These are phyloP conservation scores for Trichophyton simii DNA, from an alignment of 2,329 filamentous ascomycete species.

Conservation along the genomic window DNA sequence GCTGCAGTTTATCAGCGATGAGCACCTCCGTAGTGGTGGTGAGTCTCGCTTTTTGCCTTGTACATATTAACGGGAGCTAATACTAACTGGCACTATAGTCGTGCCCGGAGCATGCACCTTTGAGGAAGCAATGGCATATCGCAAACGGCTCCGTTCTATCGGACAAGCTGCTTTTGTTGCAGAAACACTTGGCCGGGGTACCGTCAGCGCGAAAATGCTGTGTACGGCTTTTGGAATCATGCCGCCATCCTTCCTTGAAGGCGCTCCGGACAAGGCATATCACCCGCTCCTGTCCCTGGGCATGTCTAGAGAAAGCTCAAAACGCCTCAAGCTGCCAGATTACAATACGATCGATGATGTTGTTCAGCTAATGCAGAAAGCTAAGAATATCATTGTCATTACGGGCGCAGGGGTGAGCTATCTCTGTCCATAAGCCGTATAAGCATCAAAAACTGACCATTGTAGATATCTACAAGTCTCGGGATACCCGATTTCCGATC, in stretches of 20 bases:
- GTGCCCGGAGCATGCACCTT: constrained; percentile 48
- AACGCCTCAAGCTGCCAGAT: constrained; percentile 62
- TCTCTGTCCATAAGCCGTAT: background rate
- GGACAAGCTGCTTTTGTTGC: constrained; percentile 69
- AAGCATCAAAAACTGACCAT: constrained; percentile 6
- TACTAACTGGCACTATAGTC: constrained; percentile 17
- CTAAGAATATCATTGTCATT: constrained; percentile 79
- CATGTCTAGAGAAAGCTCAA: constrained; percentile 67
- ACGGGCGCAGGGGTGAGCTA: constrained; percentile 65
- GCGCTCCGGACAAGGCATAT: constrained; percentile 59
- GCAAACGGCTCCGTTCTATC: constrained; percentile 58
- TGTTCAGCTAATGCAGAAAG: constrained; percentile 58
- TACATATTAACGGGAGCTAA: too few relatives aligned
- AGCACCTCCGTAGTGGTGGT: constrained; percentile 36
- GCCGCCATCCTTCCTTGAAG: constrained; percentile 61
- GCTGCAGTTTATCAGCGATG: constrained; percentile 46
- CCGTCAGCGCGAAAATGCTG: constrained; percentile 66
- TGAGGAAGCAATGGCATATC: constrained; percentile 56
- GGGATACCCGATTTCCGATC: constrained; percentile 96
- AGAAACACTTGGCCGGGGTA: constrained; percentile 55
- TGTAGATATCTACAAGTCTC: constrained; percentile 75
- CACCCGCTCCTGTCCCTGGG: constrained; percentile 63
- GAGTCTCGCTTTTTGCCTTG: constrained; percentile 24
- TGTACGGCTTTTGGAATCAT: constrained; percentile 74
- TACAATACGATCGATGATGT: constrained; percentile 86